A percentile compares a stretch with the other conserved stretches of the same genome.
These are phyloP conservation scores for Penicillium sp. DNA, from an alignment of 2,329 filamentous ascomycete genomes.

Conservation along the genomic window DNA sequence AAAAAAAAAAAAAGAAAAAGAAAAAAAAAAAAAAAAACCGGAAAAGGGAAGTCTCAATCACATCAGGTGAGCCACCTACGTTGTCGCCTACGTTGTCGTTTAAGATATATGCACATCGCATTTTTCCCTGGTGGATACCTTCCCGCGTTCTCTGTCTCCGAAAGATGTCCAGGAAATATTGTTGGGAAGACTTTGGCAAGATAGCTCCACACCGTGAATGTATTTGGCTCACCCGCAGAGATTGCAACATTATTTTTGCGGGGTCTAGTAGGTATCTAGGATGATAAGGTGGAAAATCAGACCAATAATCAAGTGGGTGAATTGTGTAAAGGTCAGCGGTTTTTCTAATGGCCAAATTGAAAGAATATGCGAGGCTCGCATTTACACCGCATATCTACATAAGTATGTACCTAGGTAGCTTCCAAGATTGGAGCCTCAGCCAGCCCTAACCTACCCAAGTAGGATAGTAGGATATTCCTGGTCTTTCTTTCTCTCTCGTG, in stretches of 20 bases:
- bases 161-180: background rate
- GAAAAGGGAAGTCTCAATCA: background rate
- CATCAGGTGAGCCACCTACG: background rate
- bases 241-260: background rate
- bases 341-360: background rate
- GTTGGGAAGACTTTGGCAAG: background rate
- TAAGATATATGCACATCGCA: background rate
- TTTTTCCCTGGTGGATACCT: background rate
- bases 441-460: too few relatives aligned
- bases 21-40: too few relatives aligned
- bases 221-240: background rate
- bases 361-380: background rate
- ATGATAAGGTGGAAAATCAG: background rate
- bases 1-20: too few relatives aligned
- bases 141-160: background rate
- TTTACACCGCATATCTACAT: background rate
- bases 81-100: background rate
- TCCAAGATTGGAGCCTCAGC: too few relatives aligned
- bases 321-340: background rate
- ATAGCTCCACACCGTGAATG: background rate
- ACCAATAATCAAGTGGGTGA: background rate
- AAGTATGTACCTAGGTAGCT: too few relatives aligned
- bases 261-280: background rate
- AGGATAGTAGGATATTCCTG: too few relatives aligned
- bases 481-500: too few relatives aligned